Conservation (phyloP, 73 alveolate genomes). For the Durusdinium trenchii region DNA sequence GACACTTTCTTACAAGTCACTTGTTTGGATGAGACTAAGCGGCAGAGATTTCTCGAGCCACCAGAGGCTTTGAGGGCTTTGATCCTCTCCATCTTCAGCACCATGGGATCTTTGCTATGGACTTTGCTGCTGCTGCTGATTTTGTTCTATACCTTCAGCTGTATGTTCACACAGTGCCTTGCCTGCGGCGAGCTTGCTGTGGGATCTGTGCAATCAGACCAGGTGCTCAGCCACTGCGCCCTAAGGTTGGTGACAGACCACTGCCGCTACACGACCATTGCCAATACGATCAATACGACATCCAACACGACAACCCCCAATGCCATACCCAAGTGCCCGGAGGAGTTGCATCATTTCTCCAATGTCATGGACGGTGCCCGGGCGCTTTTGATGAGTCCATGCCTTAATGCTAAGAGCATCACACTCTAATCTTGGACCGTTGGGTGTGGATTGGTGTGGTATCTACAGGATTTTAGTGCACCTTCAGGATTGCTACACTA, state of each 20-base stretch:
- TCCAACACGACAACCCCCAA: neutral
- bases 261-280: conserved; percentile 2
- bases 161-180: conserved; percentile 4
- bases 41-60: no score
- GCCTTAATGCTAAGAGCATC: neutral
- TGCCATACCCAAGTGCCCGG: conserved; percentile 4
- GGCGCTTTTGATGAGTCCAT: neutral
- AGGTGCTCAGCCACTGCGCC: no score
- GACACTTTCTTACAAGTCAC: no score
- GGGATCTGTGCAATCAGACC: no score
- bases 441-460: no score
- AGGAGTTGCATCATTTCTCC: neutral
- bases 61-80: conserved; percentile 12
- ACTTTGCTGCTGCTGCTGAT: conserved; percentile 26
- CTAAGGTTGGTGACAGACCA: neutral
- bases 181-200: no score
- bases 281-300: neutral
- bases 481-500: no score
- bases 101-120: conserved; percentile 28
- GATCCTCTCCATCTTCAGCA: conserved; percentile 52
- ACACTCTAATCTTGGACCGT: neutral
- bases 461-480: no score
- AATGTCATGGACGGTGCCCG: conserved; percentile 13
- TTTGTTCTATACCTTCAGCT: neutral
- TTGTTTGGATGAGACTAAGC: no score